phyloP scores from a whole-genome alignment of 768 basidiomycete species.

The Rhodosporidiobolus sp. region DNA sequence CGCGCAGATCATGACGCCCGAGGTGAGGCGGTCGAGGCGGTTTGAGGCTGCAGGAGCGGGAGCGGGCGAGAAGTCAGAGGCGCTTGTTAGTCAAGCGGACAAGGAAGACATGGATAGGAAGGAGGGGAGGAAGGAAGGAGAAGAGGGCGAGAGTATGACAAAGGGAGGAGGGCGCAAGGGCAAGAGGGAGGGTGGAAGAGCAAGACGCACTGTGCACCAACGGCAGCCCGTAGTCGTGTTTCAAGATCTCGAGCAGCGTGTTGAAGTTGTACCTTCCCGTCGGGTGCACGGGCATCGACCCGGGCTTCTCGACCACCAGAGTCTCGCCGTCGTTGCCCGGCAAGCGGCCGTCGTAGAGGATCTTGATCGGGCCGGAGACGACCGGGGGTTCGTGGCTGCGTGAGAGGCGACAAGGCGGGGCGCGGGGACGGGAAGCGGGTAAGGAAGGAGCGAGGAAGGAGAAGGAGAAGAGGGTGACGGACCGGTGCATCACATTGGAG shows the following conservation, averaged over 20 bases:
- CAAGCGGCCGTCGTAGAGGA: slow-evolving; percentile 57
- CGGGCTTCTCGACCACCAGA: slow-evolving; percentile 93
- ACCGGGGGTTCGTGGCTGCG: slow-evolving; percentile 98
- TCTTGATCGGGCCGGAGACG: slow-evolving; percentile 72
- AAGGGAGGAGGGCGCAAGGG: neutral
- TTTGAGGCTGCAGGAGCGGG: slow-evolving; percentile 73
- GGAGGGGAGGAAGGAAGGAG: too few relatives aligned
- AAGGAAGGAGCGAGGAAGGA: neutral
- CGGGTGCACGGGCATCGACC: slow-evolving; percentile 82
- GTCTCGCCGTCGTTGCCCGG: slow-evolving; percentile 64
- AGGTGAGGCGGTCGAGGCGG: slow-evolving; percentile 87
- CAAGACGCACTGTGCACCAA: slow-evolving; percentile 73
- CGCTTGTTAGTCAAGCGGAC: too few relatives aligned
- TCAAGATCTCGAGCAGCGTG: slow-evolving; percentile 79
- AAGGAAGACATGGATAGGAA: too few relatives aligned
- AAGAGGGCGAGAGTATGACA: too few relatives aligned
- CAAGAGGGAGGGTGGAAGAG: slow-evolving; percentile 16
- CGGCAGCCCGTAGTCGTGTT: slow-evolving; percentile 73
- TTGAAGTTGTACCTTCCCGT: slow-evolving; percentile 86
- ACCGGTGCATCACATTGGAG: slow-evolving; percentile 42
- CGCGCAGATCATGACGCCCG: slow-evolving; percentile 91
- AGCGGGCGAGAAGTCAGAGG: too few relatives aligned
- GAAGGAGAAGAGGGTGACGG: neutral
- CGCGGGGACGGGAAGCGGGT: neutral
- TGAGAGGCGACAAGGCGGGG: too few relatives aligned